Evolutionary conservation across 1,284 basidiomycete species (phyloP).

Genomic region (Pseudozyma tsukubaensis): DNA sequence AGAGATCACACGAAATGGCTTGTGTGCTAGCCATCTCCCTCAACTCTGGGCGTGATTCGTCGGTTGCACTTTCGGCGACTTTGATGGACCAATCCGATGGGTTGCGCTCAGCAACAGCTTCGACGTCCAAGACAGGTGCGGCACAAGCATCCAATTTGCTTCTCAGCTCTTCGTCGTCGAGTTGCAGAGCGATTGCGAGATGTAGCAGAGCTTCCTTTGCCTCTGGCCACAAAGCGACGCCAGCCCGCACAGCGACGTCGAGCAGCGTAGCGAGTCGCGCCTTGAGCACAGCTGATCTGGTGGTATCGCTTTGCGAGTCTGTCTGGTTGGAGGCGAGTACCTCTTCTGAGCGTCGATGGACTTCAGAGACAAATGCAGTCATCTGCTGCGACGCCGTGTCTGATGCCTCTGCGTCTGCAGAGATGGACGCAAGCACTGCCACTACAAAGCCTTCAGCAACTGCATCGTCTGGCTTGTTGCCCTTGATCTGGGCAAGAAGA

Average conservation of each 20-base stretch:
- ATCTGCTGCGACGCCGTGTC: conserved; percentile 1
- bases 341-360: conserved; percentile 17
- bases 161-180: conserved; percentile 11
- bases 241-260: conserved; percentile 21
- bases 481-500: not conserved
- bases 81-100: conserved; percentile 34
- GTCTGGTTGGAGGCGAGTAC: conserved; percentile 1
- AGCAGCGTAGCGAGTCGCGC: conserved; percentile 26
- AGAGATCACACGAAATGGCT: conserved; percentile 33
- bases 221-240: conserved; percentile 10
- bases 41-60: conserved; percentile 26
- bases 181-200: conserved; percentile 8
- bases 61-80: conserved; percentile 21
- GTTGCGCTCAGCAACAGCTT: not conserved
- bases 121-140: conserved; percentile 7
- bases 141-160: conserved; percentile 5
- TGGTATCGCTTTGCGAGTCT: not conserved
- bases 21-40: conserved; percentile 30
- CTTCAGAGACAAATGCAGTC: conserved; percentile 17
- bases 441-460: conserved; percentile 22
- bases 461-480: not conserved
- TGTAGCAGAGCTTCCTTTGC: conserved; percentile 1
- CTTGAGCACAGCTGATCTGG: conserved; percentile 9
- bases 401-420: not conserved
- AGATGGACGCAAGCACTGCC: conserved; percentile 16